Evolutionary conservation across 306 rosid species (phyloP), one percentile per base, ranked within the genome.

Genomic region (Crataegus laevigata): DNA sequence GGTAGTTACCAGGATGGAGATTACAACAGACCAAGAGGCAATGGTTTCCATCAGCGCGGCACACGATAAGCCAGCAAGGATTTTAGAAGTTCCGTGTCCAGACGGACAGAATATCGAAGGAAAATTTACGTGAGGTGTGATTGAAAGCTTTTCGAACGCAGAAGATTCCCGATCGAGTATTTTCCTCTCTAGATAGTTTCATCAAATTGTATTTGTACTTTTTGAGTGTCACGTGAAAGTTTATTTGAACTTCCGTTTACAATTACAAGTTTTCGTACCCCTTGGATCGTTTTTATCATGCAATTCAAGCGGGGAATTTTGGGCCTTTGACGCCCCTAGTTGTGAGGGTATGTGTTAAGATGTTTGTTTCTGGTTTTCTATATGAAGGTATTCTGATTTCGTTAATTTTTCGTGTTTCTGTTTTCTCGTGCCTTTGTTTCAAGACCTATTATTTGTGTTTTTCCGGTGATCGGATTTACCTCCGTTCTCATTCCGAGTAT

Each of bases 31-130:
- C 28, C 66, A 64, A 88, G 96, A 84, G 89, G 93, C 66, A 91
- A 93, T 29, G 92, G 94, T 74, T 92, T 85, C 79, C 52, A 80
- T 47, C 96, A 89, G 78, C 88, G 96, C 36, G 92, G 93, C 24
- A 78, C 90, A 13, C 87, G 98, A 85, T 91, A 78, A 82, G 65
- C 36, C 29, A 50, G 13, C 72, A 34, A 19, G 42, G 77, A 65
- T 66, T 54, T 32, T 59, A 25, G 76, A 30, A 34, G 21, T 32
- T 47, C 22, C 45, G 67, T 65, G 42, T 70, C 73, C 59, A 75
- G 22, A 28, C 17, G 30, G 24, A 5, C 69, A 52, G 69, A 61
- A 74, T 19, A 61, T 74, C 22, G 1, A 50, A 47, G 76, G 69
- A 65, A 57, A 25, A 72, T 82, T 62, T 81, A 79, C 68, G 73